phyloP scores from a whole-genome alignment of 192 early-diverging fungal genomes.

The Thoreauomyces humboldtii region DNA sequence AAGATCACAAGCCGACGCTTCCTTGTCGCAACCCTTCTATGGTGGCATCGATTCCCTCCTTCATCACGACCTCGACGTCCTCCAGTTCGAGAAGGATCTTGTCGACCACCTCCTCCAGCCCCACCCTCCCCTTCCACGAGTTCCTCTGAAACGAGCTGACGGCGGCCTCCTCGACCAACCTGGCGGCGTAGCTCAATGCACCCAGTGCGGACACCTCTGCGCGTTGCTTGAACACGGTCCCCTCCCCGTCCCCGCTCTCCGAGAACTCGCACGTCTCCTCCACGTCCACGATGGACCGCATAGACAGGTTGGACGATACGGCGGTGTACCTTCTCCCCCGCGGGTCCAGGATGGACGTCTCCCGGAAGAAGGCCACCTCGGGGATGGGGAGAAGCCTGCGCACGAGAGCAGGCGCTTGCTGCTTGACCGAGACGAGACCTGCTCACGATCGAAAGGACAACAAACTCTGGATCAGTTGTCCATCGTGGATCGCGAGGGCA shows the following conservation, averaged over 20 bases:
- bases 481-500: too few species aligned
- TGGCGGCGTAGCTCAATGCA: conserved; percentile 50
- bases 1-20: conserved; percentile 20
- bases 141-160: conserved; percentile 87
- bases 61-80: neutral
- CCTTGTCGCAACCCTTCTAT: conserved; percentile 24
- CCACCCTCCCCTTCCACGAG: conserved; percentile 77
- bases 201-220: conserved; percentile 80
- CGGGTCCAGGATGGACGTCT: conserved; percentile 87
- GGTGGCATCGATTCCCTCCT: conserved; percentile 9
- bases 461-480: too few species aligned
- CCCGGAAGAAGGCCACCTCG: conserved; percentile 80
- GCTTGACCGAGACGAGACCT: conserved; percentile 83
- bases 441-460: too few species aligned
- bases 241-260: conserved; percentile 5
- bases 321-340: conserved; percentile 67
- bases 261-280: conserved; percentile 82
- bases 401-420: conserved; percentile 80
- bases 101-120: conserved; percentile 82
- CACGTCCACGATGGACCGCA: conserved; percentile 78
- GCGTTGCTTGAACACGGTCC: conserved; percentile 70
- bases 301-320: conserved; percentile 80
- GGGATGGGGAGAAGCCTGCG: conserved; percentile 46
- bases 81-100: conserved; percentile 37
- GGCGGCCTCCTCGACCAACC: conserved; percentile 81